Evolutionary conservation across 352 stramenopile genomes (phyloP), one percentile per base, ranked within the genome.

Genomic region (Phytophthora cryptogea): DNA sequence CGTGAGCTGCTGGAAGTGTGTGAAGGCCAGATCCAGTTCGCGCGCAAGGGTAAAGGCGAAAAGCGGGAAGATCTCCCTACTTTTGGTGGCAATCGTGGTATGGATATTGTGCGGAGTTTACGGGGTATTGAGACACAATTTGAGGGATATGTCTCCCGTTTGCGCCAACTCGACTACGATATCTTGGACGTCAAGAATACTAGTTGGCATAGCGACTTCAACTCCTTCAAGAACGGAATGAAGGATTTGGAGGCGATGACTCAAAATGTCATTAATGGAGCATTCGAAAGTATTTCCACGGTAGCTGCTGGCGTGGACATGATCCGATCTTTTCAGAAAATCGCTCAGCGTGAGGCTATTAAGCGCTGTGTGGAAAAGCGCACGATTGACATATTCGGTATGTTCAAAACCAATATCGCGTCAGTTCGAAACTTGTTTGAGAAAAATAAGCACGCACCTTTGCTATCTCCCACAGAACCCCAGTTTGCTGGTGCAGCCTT

Each of bases 201-300:
- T 3, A 89, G 88, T 53, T 98, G 95, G 95, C 95, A 98, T 54
- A 90, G 92, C 44, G 93, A 98, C 72, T 98, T 97, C 54, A 98
- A 97, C 52, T 74, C 78, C 4, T 98, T 98, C 68, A 98, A 98
- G 72, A 97, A 96, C 54, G 90, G 88, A 17, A 92, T 98, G 68
- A 98, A 98, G 64, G 95, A 98, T 57, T 71, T 98, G 3, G 95
- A 98, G 52, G 94, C 94, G 0, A 98, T 98, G 93, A 97, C 94
- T 2, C 85, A 94, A 40, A 98, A 98, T 48, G 89, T 98, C 5
- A 98, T 98, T 59, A 98, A 98, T 50, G 86, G 83, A 4, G 90
- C 91, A 0, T 99, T 99, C 45, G 95, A 98, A 35, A 95, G 81
- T 44, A 72, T 98, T 7, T 92, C 89, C 6, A 96, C 89, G 8